Evolutionary conservation across 345 rosid species (phyloP).

Genomic region (Eucalyptus curtisii): DNA sequence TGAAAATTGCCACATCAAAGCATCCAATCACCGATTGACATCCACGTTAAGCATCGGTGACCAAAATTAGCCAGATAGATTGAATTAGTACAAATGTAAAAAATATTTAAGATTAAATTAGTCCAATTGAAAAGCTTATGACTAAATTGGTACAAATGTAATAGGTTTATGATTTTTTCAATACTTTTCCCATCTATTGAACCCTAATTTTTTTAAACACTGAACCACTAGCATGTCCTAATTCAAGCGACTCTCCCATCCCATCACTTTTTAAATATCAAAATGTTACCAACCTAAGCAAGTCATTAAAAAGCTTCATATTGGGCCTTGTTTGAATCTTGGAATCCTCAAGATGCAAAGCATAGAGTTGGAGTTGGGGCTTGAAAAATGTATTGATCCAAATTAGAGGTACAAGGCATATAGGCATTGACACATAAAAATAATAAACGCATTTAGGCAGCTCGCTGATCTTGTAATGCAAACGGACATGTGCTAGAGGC

Average conservation of each 20-base stretch:
- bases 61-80: rapidly evolving
- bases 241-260: not conserved
- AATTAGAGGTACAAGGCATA: too few relatives aligned
- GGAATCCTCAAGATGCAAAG: not conserved
- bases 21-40: rapidly evolving
- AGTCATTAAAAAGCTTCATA: not conserved
- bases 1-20: rapidly evolving
- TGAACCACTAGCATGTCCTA: not conserved
- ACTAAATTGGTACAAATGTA: rapidly evolving
- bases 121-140: rapidly evolving
- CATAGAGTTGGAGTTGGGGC: rapidly evolving
- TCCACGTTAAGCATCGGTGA: rapidly evolving
- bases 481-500: not conserved
- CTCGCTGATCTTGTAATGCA: too few relatives aligned
- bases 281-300: too few relatives aligned
- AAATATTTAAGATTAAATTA: rapidly evolving
- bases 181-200: not conserved
- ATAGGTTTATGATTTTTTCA: too few relatives aligned
- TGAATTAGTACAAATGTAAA: too few relatives aligned
- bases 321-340: not conserved
- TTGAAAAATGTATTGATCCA: not conserved
- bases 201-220: not conserved
- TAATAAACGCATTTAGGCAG: too few relatives aligned
- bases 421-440: too few relatives aligned
- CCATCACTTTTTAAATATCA: not conserved